Evolutionary conservation across 169 alveolate genomes (phyloP).

Genomic region (Cryptosporidium baileyi): DNA sequence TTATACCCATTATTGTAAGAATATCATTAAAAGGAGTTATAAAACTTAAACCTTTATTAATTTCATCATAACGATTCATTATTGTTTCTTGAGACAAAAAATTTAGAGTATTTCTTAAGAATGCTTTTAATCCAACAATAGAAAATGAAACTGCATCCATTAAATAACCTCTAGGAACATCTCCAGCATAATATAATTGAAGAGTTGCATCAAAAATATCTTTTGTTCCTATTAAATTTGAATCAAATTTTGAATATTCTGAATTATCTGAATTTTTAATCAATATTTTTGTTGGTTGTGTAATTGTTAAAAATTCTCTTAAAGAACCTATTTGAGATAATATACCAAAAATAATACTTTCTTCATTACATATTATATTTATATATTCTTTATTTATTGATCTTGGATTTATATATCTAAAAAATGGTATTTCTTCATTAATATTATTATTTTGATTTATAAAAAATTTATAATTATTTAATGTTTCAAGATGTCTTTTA

Average conservation of each 20-base stretch:
- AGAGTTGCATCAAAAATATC: conserved; percentile 36
- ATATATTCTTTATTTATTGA: neutral
- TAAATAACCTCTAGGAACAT: conserved; percentile 67
- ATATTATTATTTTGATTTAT: neutral
- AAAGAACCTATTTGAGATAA: conserved; percentile 14
- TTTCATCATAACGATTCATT: conserved; percentile 16
- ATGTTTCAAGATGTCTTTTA: neutral
- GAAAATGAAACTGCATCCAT: conserved; percentile 57
- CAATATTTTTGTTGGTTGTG: conserved; percentile 28
- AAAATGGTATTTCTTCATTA: neutral
- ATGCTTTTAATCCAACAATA: conserved; percentile 41
- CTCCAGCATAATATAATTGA: conserved; percentile 46
- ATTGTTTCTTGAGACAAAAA: conserved; percentile 46
- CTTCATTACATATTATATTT: neutral
- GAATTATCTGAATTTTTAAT: neutral
- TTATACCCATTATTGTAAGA: conserved; percentile 36
- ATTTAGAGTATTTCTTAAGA: conserved; percentile 35
- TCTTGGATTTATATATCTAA: neutral
- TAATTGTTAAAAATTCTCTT: conserved; percentile 22
- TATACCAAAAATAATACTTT: neutral
- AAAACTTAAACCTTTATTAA: neutral
- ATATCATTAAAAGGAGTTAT: conserved; percentile 33
- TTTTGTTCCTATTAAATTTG: neutral
- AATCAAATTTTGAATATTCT: neutral
- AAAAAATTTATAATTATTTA: neutral